These are phyloP conservation scores for Tricholoma bakamatsutake DNA, from an alignment of 768 basidiomycete genomes.

Conservation along the genomic window DNA sequence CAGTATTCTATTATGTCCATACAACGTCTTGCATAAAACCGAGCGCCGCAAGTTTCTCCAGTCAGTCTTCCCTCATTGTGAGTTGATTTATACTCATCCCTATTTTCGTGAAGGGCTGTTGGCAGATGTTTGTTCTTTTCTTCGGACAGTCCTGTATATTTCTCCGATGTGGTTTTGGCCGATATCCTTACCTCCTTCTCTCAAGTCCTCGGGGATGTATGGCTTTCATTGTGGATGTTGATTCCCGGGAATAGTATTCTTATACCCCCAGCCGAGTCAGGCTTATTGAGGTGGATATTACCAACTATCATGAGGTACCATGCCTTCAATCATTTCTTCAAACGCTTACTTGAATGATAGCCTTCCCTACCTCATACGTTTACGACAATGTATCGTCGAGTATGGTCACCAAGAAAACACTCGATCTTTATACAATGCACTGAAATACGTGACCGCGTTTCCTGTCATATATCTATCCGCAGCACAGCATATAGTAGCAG, in stretches of 20 bases:
- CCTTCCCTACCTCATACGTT: slow-evolving; percentile 84
- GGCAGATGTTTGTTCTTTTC: slow-evolving; percentile 71
- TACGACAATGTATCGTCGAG: slow-evolving; percentile 92
- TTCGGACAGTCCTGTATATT: slow-evolving; percentile 58
- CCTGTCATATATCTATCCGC: slow-evolving; percentile 95
- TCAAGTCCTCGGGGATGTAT: slow-evolving; percentile 92
- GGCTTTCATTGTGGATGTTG: slow-evolving; percentile 86
- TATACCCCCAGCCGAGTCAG: slow-evolving; percentile 52
- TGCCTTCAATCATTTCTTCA: background rate
- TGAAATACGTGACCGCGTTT: slow-evolving; percentile 96
- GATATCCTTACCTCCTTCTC: slow-evolving; percentile 97
- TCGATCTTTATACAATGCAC: slow-evolving; percentile 81
- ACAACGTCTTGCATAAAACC: slow-evolving; percentile 55
- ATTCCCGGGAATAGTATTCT: slow-evolving; percentile 76
- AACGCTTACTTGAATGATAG: slow-evolving; percentile 25
- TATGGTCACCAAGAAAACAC: slow-evolving; percentile 58
- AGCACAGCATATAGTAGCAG: slow-evolving; percentile 68
- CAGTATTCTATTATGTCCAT: slow-evolving; percentile 59
- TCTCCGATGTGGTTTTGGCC: slow-evolving; percentile 90
- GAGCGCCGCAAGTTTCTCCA: slow-evolving; percentile 75
- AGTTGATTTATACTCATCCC: slow-evolving; percentile 1
- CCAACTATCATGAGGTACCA: slow-evolving; percentile 84
- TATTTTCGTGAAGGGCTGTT: slow-evolving; percentile 47
- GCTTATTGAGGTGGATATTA: slow-evolving; percentile 68
- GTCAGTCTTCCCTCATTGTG: slow-evolving; percentile 42